Evolutionary conservation across 2,329 filamentous ascomycete species (phyloP), one percentile per base, ranked within the genome.

Genomic region (Orbilia blumenaviensis): DNA sequence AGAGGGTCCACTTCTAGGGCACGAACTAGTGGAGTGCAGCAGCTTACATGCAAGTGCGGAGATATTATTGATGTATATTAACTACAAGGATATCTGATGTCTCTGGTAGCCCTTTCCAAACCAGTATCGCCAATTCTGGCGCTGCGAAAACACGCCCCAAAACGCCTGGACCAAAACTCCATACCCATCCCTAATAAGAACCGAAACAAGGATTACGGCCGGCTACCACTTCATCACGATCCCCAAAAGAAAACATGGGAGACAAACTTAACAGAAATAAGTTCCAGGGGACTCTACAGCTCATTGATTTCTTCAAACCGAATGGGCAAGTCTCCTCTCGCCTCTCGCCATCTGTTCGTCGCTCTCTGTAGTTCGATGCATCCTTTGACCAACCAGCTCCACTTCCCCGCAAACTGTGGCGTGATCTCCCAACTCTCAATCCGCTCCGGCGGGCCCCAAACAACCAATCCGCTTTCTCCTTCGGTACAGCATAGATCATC

Each of bases 351-450:
- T 52, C 56, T 66, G 29, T 75, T 75, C 27, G 71, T 75, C 25
- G 71, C 71, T 38, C 46, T 32, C 23, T 75, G 71, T 46, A 75
- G 46, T 12, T 75, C 71, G 18, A 42, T 32, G 41, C 71, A 75
- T 1, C 25, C 83, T 84, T 80, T 89, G 87, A 77, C 86, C 83
- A 0, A 85, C 78, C 0, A 89, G 82, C 80, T 89, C 88, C 2
- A 90, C 82, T 14, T 89, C 84, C 77, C 89, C 87, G 41, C 89
- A 86, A 6, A 83, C 32, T 25, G 61, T 7, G 63, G 63, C 1
- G 71, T 68, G 34, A 75, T 68, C 63, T 75, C 71, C 71, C 71
- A 75, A 25, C 71, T 75, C 38, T 75, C 71, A n/a, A 75, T 60
- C 18, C 71, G 54, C 44, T 75, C 71, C 38, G 71, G 71, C 9